Percentiles rank a stretch among this genome's conserved stretches.
phyloP scores from a whole-genome alignment of 148 eudicot genomes.

The Vaccinium darrowii region DNA sequence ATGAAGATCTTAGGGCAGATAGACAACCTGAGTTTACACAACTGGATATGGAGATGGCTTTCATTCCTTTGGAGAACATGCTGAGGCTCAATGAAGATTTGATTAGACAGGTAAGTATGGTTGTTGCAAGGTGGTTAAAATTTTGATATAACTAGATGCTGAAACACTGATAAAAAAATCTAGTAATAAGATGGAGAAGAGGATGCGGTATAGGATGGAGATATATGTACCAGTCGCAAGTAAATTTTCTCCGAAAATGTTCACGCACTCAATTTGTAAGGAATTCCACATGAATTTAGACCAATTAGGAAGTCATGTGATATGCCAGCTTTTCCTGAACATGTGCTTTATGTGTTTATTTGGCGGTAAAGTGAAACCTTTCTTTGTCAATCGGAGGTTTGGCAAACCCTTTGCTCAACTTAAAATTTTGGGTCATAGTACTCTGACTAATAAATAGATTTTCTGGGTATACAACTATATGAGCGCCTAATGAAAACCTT shows the following conservation, averaged over 20 bases:
- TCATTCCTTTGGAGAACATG: slow-evolving; percentile 91
- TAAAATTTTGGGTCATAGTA: neutral
- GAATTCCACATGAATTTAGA: neutral
- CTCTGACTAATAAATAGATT: neutral
- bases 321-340: neutral
- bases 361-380: neutral
- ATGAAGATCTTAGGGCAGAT: slow-evolving; percentile 98
- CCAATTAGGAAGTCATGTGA: neutral
- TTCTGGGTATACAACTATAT: neutral
- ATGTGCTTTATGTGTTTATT: neutral
- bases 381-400: neutral
- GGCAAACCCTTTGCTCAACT: neutral
- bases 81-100: slow-evolving; percentile 92
- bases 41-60: slow-evolving; percentile 92
- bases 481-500: slow-evolving; percentile 1
- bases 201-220: neutral
- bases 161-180: neutral
- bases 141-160: neutral
- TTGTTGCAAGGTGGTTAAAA: slow-evolving; percentile 5
- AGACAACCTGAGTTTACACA: slow-evolving; percentile 99
- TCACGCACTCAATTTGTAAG: neutral
- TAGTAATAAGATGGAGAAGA: neutral
- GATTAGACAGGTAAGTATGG: slow-evolving; percentile 72
- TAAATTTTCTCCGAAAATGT: neutral
- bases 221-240: neutral